Evolutionary conservation across 148 eudicot species (phyloP), one percentile per base, ranked within the genome.

Genomic region (Persicaria maculosa): DNA sequence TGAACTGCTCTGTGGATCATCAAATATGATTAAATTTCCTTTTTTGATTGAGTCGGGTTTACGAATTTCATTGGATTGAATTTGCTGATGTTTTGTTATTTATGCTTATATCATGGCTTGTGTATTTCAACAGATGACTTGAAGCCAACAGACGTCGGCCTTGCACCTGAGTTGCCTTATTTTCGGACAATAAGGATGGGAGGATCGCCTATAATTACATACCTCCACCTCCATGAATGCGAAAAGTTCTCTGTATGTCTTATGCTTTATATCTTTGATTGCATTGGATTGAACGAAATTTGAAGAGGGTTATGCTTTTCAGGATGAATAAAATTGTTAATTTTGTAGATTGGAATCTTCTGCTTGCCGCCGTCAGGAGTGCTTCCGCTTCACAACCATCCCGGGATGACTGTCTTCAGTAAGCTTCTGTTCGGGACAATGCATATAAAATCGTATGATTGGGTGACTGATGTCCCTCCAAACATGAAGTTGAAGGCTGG

Each of bases 371-470:
- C 93, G 16, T 84, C 88, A 22, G 86, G 87, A 58, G 88, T 87
- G 57, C 83, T 93, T 58, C 97, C 97, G 40, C 93, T 93, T 52
- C 98, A 93, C 70, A 89, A 93, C 75, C 98, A 93, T 79, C 98
- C 98, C 3, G 90, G 85, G 43, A 93, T 93, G 98, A 93, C 96
- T 0, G 98, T 93, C 47, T 88, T 93, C 82, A 85, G 93, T 73
- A 93, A 93, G 82, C 89, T 93, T 72, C 85, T 93, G 14, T 91
- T 91, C 71, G 98, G 98, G 47, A 87, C 88, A 0, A 86, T 93
- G 92, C 93, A 93, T 76, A 88, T 86, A 58, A 90, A 87, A 54
- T 88, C 98, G 0, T 91, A 77, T 52, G 98, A 91, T 74, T 93
- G 98, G 98, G 87, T 74, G 17, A 75, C 78, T 48, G 85, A 79